phyloP scores from a whole-genome alignment of 2,329 filamentous ascomycete genomes.

The Penicillium verrucosum region DNA sequence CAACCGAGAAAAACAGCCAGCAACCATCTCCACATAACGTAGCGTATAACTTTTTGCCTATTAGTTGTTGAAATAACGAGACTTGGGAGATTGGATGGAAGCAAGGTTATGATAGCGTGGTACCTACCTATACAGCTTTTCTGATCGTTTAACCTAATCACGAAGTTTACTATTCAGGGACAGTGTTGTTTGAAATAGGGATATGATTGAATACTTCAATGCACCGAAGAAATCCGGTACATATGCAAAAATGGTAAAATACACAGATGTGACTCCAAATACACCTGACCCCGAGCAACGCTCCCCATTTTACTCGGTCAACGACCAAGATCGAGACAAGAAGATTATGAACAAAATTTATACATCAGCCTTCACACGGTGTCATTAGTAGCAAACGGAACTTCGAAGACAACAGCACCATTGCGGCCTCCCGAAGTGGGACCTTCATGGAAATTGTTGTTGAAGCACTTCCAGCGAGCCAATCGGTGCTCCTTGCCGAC shows the following conservation, averaged over 20 bases:
- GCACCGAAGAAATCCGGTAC: slow-evolving; percentile 5
- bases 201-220: slow-evolving; percentile 9
- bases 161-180: background rate
- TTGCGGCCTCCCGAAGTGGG: slow-evolving; percentile 60
- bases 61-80: background rate
- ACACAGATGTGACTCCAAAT: slow-evolving; percentile 21
- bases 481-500: slow-evolving; percentile 82
- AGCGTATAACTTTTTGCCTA: background rate
- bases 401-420: slow-evolving; percentile 82
- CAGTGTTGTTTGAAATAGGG: background rate
- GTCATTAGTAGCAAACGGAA: slow-evolving; percentile 49
- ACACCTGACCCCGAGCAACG: slow-evolving; percentile 21
- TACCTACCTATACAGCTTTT: background rate
- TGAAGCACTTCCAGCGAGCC: slow-evolving; percentile 68
- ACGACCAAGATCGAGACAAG: slow-evolving; percentile 7
- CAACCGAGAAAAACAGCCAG: background rate
- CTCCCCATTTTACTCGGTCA: slow-evolving; percentile 13
- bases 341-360: slow-evolving; percentile 18
- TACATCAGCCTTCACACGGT: slow-evolving; percentile 18
- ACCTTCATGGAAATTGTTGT: slow-evolving; percentile 38
- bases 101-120: background rate
- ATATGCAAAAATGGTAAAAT: slow-evolving; percentile 14
- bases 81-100: background rate
- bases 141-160: background rate
- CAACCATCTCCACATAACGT: background rate